Conservation (phyloP, 257 asterid species). For the Nicotiana tabacum region DNA sequence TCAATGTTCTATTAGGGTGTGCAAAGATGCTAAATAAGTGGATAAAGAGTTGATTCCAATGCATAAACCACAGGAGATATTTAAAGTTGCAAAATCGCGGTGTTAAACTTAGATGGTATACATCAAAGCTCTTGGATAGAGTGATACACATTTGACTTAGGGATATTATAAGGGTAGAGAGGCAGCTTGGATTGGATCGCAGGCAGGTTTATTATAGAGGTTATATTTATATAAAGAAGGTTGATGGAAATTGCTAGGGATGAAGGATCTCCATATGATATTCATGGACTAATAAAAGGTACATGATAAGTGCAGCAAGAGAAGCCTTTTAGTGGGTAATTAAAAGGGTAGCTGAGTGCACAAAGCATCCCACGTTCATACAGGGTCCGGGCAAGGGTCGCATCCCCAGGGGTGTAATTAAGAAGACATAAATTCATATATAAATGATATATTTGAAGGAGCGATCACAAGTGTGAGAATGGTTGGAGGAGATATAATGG, state of each 20-base stretch:
- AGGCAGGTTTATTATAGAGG: neutral
- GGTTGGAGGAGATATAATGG: neutral
- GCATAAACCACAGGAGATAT: neutral
- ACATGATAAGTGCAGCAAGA: neutral
- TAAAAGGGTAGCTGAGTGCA: no score
- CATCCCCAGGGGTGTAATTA: neutral
- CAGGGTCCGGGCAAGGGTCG: no score
- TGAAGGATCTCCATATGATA: neutral
- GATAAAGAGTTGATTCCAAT: neutral
- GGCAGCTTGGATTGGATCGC: neutral
- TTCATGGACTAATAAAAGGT: neutral
- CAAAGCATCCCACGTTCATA: no score
- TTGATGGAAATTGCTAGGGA: neutral
- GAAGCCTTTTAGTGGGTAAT: neutral
- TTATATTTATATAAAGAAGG: neutral
- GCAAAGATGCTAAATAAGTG: neutral
- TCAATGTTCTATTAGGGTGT: neutral
- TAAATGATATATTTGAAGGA: neutral
- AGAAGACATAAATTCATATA: neutral
- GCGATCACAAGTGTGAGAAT: neutral
- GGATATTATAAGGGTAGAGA: neutral
- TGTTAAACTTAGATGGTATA: neutral
- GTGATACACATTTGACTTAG: neutral
- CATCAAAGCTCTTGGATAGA: neutral
- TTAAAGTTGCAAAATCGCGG: neutral